Base-by-base conservation (phyloP, 805 yeast genomes). In the Schizosaccharomyces lindneri region DNA sequence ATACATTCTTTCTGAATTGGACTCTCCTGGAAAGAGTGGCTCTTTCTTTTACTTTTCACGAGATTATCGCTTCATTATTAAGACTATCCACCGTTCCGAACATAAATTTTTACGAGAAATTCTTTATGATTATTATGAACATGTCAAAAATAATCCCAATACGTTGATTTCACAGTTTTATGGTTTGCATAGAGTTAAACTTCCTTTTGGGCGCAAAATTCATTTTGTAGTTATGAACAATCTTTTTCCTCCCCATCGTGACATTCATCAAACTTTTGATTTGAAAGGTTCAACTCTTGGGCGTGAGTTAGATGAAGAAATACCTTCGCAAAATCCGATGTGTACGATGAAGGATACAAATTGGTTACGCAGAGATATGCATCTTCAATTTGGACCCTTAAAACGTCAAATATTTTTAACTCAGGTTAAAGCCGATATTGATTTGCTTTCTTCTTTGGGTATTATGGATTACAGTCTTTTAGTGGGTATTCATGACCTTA, bases 201-300 rank as follows among this genome's bases (percentile, higher is more conserved):
- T 90, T 81, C 95, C 95, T 7, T 78, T 83, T 57, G 77, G 79
- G 3, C 78, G 88, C 62, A 89, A 86, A 69, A 86, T 93, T 48
- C 95, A 93, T 72, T 90, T 93, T 66, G 76, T 93, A 62, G 96
- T 93, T 43, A 93, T 93, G 98, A 93, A 93, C 75, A 93, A 93
- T 69, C 77, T 93, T 60, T 93, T 94, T 73, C 97, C 99, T 0
- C 95, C 97, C 5, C 87, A 86, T 68, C 76, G 88, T 60, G 93
- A 85, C 64, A 82, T 90, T 62, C 95, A 88, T 70, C 73, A 79
- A 55, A 85, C 88, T 55, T 93, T 81, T 71, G 99, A 93, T 70
- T 77, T 93, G 70, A 93, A 93, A 70, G 99, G 99, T 0, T 87
- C 96, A 0, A 80, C 94, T 0, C 78, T 85, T 75, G 96, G 97